Evolutionary conservation across 1,139 yeast species (phyloP), one percentile per base, ranked within the genome.

Genomic region (Scheffersomyces titani): DNA sequence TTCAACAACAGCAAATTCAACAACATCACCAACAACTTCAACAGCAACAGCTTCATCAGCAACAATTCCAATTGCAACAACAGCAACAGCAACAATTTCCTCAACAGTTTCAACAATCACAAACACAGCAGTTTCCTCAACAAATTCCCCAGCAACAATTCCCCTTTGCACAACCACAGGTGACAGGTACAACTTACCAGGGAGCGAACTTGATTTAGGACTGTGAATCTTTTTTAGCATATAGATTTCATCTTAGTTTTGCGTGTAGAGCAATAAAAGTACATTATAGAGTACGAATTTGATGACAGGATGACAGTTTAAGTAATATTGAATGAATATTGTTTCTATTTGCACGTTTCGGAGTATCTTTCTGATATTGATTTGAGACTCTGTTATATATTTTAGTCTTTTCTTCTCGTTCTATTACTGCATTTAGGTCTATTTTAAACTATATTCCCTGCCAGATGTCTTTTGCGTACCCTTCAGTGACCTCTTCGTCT

Each of bases 401-500:
- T 22, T 22, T 22, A 22, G 24, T 6, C 24, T 22, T 22, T 22
- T 6, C 6, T 22, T 22, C 24, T 30, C 40, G 16, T 30, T 30
- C 40, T 30, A 9, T 30, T 16, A 30, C 40, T 30, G 40, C 13
- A 30, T 30, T 11, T 30, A 24, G 9, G 6, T 24, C 30, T 6
- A 30, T 30, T 11, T 7, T 30, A 11, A 13, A 11, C 40, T 30
- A 30, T 30, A 30, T 30, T 30, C 40, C 40, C 55, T 73, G 73
- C 92, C 93, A 89, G 3, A 88, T 60, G 53, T 82, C 88, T 51
- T 77, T 76, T 48, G 77, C 78, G 62, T 83, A 89, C n/a, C 70
- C 89, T 62, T 88, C 96, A 0, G 97, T 92, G 18, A 90, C 87
- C 1, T 70, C 64, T 0, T 68, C 62, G 66, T 92, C 96, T 6